Evolutionary conservation across 2,329 filamentous ascomycete genomes (phyloP), one percentile per base, ranked within the genome.

Genomic region (Botryotinia narcissicola): DNA sequence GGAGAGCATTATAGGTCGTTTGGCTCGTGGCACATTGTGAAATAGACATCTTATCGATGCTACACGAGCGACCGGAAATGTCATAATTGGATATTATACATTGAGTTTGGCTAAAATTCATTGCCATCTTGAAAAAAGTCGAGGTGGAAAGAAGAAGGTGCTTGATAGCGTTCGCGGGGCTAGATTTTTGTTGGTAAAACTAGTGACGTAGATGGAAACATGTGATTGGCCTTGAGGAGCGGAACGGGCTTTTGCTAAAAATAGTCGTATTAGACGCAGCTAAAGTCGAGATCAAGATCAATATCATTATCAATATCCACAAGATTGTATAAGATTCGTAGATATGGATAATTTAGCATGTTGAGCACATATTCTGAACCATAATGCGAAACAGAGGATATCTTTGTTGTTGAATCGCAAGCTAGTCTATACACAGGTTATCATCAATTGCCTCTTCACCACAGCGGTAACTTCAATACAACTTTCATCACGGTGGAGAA

Each of bases 181-280:
- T 40, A 35, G 60, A 63, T 73, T 70, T 71, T 71, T 64, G 59
- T 32, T 48, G 46, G 48, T 54, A 67, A 37, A 42, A 64, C 22
- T 75, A 74, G 77, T 79, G 78, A 80, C 78, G 78, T 80, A 75
- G 75, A 72, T 72, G 5, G 44, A 70, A 59, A 46, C 76, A 78
- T 79, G 77, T 78, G 76, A 78, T 74, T 73, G 61, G 63, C 70
- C 35, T 64, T 20, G 22, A 54, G 22, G 68, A 59, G 46, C 44
- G 40, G 69, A 57, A 57, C 48, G 35, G 18, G n/a, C 18, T 18
- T 68, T 57, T 54, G 10, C 66, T 68, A 57, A 57, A 57, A 68
- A 68, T 57, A 68, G 64, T 68, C 46, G 20, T 8, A 48, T n/a
- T n/a, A 66, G 44, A 29, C 7, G 51, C 46, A 44, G 8, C 37